Conservation (phyloP, 257 asterid genomes). For the Pogostemon cablin region DNA sequence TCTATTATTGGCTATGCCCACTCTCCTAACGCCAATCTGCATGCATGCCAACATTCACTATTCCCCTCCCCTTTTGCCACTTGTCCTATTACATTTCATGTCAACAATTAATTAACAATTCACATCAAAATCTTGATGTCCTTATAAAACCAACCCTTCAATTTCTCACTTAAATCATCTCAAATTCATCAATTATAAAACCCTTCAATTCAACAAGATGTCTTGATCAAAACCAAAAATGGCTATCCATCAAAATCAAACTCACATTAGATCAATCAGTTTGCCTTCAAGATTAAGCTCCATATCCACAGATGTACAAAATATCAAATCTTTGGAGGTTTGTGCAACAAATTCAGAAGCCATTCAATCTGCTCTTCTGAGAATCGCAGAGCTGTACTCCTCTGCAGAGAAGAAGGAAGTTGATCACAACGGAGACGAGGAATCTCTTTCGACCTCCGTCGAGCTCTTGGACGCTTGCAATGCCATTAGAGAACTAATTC, state of each 20-base stretch:
- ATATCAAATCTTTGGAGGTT: conserved; percentile 29
- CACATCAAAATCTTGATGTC: neutral
- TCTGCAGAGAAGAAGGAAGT: conserved; percentile 23
- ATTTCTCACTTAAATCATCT: conserved; percentile 15
- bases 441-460: conserved; percentile 40
- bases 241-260: conserved; percentile 41
- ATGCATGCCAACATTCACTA: conserved; percentile 27
- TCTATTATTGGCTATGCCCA: conserved; percentile 13
- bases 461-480: conserved; percentile 52
- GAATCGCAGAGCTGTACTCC: conserved; percentile 40
- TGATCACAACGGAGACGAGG: conserved; percentile 33
- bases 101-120: no score
- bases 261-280: conserved; percentile 42
- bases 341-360: conserved; percentile 31
- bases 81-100: neutral
- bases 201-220: neutral
- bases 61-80: conserved; percentile 15
- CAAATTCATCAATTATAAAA: conserved; percentile 6
- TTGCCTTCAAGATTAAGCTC: conserved; percentile 45
- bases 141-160: conserved; percentile 26
- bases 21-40: conserved; percentile 11
- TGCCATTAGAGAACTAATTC: conserved; percentile 42
- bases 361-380: conserved; percentile 40
- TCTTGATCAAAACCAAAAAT: conserved; percentile 15
- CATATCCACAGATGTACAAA: conserved; percentile 29